A percentile compares a stretch with the other conserved stretches of the same genome.
phyloP scores from a whole-genome alignment of 2,329 filamentous ascomycete genomes.

The Clarireedia homoeocarpa region DNA sequence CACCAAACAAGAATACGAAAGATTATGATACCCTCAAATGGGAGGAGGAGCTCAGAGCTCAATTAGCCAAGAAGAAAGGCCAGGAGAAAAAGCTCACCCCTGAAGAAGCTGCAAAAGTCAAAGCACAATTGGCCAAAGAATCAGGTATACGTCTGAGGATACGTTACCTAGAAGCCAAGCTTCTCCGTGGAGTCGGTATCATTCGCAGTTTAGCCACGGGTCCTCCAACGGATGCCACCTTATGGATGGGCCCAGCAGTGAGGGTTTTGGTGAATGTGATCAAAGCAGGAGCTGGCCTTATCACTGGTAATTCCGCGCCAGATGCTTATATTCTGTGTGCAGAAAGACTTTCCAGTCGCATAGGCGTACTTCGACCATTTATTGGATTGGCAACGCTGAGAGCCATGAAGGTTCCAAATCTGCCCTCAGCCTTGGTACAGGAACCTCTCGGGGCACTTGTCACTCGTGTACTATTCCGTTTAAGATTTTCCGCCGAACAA shows the following conservation, averaged over 20 bases:
- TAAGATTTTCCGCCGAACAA: conserved; percentile 87
- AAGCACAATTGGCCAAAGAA: conserved; percentile 85
- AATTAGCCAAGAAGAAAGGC: conserved; percentile 89
- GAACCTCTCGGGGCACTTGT: conserved; percentile 80
- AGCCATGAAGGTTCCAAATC: conserved; percentile 62
- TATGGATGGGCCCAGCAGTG: conserved; percentile 83
- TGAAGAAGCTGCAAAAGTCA: conserved; percentile 85
- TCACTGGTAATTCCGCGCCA: conserved; percentile 74
- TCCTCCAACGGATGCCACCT: conserved; percentile 78
- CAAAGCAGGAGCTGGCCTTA: conserved; percentile 69
- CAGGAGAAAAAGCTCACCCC: conserved; percentile 82
- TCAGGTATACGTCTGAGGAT: conserved; percentile 69
- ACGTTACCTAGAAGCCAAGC: conserved; percentile 56
- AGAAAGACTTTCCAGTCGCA: conserved; percentile 61
- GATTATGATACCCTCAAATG: conserved; percentile 96
- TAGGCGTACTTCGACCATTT: conserved; percentile 72
- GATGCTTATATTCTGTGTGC: conserved; percentile 74
- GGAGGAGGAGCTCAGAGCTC: conserved; percentile 84
- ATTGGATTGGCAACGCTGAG: conserved; percentile 82
- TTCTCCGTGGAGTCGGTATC: conserved; percentile 79
- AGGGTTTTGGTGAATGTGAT: conserved; percentile 66
- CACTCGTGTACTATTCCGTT: conserved; percentile 80
- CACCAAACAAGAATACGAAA: conserved; percentile 82
- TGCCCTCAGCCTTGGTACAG: conserved; percentile 64
- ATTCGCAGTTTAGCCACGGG: conserved; percentile 75